phyloP scores from a whole-genome alignment of 352 stramenopile genomes.

The Phytophthora ohioensis region DNA sequence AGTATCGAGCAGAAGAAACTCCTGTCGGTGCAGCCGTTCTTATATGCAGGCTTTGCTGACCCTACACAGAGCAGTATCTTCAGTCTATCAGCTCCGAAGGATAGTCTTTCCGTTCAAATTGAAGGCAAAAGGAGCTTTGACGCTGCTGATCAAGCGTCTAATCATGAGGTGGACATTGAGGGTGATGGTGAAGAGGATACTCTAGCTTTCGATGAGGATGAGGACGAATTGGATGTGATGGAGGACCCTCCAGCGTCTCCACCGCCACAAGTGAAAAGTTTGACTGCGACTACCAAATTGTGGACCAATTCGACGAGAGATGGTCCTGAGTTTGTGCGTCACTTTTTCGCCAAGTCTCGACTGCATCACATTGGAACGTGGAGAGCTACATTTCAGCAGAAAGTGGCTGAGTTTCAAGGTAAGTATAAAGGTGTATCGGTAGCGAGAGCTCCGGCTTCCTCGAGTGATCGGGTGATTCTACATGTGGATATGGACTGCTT shows the following conservation, averaged over 20 bases:
- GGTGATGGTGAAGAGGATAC: constrained; percentile 20
- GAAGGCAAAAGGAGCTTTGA: constrained; percentile 11
- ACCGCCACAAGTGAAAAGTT: neutral
- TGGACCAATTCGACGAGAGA: constrained; percentile 75
- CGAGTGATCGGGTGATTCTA: constrained; percentile 87
- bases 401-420: constrained; percentile 62
- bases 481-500: constrained; percentile 99
- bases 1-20: constrained; percentile 80
- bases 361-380: constrained; percentile 89
- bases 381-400: constrained; percentile 78
- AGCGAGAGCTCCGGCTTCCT: constrained; percentile 40
- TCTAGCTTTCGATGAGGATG: constrained; percentile 16
- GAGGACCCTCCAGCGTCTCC: constrained; percentile 10
- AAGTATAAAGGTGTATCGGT: constrained; percentile 67
- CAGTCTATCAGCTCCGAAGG: constrained; percentile 6
- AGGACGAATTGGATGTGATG: constrained; percentile 2
- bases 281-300: constrained; percentile 2
- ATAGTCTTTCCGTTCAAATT: constrained; percentile 4
- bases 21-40: constrained; percentile 81
- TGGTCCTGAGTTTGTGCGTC: constrained; percentile 73
- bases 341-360: constrained; percentile 88
- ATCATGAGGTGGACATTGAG: neutral
- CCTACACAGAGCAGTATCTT: constrained; percentile 64
- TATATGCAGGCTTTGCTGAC: constrained; percentile 87
- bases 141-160: constrained; percentile 19